Evolutionary conservation across 257 asterid genomes (phyloP).

Genomic region (Linderniella brevidens): DNA sequence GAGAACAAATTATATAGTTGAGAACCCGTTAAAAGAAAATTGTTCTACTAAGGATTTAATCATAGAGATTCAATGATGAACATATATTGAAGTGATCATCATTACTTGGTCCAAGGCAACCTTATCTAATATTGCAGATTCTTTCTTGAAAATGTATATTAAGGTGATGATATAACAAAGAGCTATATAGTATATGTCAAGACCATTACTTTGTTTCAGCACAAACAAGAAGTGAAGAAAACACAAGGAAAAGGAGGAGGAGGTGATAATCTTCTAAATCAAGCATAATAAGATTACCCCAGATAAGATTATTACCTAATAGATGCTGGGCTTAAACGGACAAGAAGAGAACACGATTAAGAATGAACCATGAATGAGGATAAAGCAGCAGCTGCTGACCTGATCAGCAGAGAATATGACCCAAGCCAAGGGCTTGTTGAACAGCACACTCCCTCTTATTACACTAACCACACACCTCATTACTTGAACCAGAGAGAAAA

Average conservation of each 20-base stretch:
- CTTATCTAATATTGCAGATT: not conserved
- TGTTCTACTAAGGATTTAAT: no score
- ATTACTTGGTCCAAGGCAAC: no score
- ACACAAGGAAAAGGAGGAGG: conserved; percentile 1
- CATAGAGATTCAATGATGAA: no score
- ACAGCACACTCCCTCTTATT: conserved; percentile 68
- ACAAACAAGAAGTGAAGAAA: no score
- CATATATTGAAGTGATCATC: no score
- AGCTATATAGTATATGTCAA: not conserved
- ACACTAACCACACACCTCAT: conserved; percentile 69
- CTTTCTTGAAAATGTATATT: no score
- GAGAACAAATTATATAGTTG: no score
- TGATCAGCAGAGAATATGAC: conserved; percentile 95
- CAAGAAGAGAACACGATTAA: no score
- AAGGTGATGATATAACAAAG: not conserved
- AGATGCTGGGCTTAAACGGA: no score
- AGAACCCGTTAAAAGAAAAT: no score
- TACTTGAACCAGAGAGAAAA: conserved; percentile 63
- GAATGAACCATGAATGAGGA: not conserved
- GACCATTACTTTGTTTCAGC: no score
- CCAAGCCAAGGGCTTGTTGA: conserved; percentile 93
- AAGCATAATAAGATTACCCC: not conserved
- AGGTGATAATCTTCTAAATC: no score
- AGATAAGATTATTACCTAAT: not conserved
- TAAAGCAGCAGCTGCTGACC: conserved; percentile 20